Conservation (phyloP, 1,284 basidiomycete genomes). For the Filobasidium uniguttulatum region DNA sequence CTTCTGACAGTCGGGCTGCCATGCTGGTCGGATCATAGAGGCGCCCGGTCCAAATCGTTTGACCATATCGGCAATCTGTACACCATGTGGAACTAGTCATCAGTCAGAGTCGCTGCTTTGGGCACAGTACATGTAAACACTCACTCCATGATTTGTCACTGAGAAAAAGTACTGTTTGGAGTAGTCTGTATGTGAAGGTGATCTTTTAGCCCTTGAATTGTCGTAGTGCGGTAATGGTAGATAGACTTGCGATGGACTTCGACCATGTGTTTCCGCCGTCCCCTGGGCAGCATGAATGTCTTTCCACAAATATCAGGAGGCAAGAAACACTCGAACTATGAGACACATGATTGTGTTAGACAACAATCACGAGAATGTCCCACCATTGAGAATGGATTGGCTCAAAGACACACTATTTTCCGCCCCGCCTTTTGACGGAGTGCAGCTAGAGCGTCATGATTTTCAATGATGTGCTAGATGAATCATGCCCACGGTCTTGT, state of each 20-base stretch:
- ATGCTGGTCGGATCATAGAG: neutral
- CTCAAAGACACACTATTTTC: neutral
- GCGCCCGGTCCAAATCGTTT: conserved; percentile 4
- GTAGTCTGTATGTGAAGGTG: neutral
- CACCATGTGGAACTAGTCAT: conserved; percentile 1
- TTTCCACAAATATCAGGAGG: neutral
- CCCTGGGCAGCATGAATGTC: neutral
- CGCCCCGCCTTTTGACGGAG: neutral
- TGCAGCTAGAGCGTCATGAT: conserved; percentile 2
- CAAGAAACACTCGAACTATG: conserved; percentile 7
- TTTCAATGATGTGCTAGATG: conserved; percentile 5
- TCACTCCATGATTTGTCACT: conserved; percentile 5
- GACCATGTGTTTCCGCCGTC: conserved; percentile 1
- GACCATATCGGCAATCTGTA: conserved; percentile 5
- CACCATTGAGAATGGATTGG: too few species aligned
- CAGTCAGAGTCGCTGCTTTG: conserved; percentile 6
- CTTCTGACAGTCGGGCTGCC: neutral
- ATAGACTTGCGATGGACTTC: conserved; percentile 2
- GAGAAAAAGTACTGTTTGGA: conserved; percentile 9
- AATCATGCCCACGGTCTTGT: neutral
- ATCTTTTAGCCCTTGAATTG: neutral
- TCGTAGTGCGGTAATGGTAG: neutral
- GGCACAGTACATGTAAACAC: neutral
- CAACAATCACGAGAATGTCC: too few species aligned
- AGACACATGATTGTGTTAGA: neutral